Evolutionary conservation across 495 filamentous ascomycete genomes (phyloP).

Genomic region (Penicillium goetzii): DNA sequence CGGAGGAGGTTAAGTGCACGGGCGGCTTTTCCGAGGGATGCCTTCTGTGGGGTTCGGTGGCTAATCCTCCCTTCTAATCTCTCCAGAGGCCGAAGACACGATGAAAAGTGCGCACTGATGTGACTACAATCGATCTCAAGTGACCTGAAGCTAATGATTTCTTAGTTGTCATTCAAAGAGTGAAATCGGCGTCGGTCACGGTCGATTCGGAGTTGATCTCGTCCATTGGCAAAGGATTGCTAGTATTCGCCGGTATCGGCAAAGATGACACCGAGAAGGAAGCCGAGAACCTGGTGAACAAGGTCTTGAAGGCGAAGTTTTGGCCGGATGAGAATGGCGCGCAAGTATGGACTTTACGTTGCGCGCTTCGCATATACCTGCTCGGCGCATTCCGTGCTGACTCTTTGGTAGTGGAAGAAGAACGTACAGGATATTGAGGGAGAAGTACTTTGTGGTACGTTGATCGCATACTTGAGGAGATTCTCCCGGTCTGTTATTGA

Average conservation of each 20-base stretch:
- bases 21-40: conserved; percentile 2
- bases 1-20: conserved; percentile 6
- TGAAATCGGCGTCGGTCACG: conserved; percentile 96
- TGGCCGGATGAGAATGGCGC: conserved; percentile 70
- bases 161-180: conserved; percentile 88
- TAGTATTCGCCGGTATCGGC: conserved; percentile 90
- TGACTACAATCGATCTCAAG: not conserved
- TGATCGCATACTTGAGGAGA: not conserved
- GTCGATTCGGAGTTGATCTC: conserved; percentile 92
- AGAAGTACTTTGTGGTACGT: conserved; percentile 87
- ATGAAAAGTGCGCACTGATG: conserved; percentile 53
- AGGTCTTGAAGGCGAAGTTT: conserved; percentile 84
- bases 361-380: conserved; percentile 1
- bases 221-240: conserved; percentile 82
- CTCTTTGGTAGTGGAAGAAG: conserved; percentile 72
- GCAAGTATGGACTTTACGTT: conserved; percentile 27
- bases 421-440: conserved; percentile 85
- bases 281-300: conserved; percentile 77
- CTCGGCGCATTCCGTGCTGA: conserved; percentile 15
- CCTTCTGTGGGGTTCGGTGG: conserved; percentile 8
- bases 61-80: conserved; percentile 9
- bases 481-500: not conserved
- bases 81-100: conserved; percentile 10
- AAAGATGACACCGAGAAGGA: conserved; percentile 91
- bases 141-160: conserved; percentile 9